Percentiles rank a stretch among this genome's conserved stretches.
Evolutionary conservation across 2,329 filamentous ascomycete species (phyloP).

Genomic region (Nigrospora sphaerica): DNA sequence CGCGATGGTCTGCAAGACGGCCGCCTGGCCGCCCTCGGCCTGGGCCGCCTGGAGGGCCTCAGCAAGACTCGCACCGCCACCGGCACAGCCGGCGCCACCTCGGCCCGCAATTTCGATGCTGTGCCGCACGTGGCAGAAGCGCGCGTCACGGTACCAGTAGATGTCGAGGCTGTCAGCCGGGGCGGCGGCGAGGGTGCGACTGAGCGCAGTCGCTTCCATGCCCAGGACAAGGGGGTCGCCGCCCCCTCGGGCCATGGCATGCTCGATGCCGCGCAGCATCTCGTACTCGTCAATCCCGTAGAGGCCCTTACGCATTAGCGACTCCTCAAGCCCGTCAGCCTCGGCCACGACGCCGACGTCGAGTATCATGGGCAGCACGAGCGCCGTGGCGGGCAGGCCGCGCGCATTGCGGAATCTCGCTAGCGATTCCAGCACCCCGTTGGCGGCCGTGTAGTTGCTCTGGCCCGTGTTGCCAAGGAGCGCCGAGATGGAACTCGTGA

Average conservation of each 20-base stretch:
- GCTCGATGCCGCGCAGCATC: conserved; percentile 16
- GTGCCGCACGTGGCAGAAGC: conserved; percentile 11
- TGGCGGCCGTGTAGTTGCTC: conserved; percentile 14
- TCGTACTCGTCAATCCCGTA: conserved; percentile 22
- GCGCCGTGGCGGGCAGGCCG: conserved; percentile 1
- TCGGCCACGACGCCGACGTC: conserved; percentile 15
- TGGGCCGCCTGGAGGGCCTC: conserved; percentile 7
- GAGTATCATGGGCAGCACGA: conserved; percentile 13
- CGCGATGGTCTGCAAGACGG: conserved; percentile 5
- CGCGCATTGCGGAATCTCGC: conserved; percentile 6
- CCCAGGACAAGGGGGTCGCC: conserved; percentile 5
- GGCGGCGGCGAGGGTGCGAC: conserved; percentile 6
- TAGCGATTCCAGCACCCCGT: conserved; percentile 12
- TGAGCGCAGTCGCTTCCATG: conserved; percentile 12
- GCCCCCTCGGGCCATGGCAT: conserved; percentile 12
- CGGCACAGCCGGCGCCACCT: not conserved
- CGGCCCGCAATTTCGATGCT: conserved; percentile 8
- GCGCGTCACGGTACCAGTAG: conserved; percentile 20
- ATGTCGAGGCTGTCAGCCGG: conserved; percentile 5
- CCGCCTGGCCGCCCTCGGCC: not conserved
- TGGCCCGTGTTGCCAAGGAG: conserved; percentile 11
- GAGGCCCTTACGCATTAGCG: conserved; percentile 16
- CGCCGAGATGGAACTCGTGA: conserved; percentile 16
- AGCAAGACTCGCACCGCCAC: conserved; percentile 6
- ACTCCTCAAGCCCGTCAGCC: conserved; percentile 11